Conservation (phyloP, 768 basidiomycete genomes). For the Leucosporidium scottii region DNA sequence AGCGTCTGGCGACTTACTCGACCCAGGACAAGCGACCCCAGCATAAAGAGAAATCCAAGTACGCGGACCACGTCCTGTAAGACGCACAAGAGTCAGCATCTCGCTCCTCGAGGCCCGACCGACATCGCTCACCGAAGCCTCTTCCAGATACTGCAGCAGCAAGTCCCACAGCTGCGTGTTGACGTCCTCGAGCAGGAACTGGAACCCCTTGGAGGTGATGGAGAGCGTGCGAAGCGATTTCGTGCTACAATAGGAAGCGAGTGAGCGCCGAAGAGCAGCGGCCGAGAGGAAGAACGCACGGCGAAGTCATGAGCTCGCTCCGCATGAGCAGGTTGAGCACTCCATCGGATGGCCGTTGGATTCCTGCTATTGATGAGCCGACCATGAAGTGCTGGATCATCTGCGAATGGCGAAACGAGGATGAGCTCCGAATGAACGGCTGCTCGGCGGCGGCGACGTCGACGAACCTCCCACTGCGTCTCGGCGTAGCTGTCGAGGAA, state of each 20-base stretch:
- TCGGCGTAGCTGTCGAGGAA: conserved; percentile 71
- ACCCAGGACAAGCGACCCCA: conserved; percentile 92
- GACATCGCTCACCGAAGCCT: conserved; percentile 60
- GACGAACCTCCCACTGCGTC: conserved; percentile 81
- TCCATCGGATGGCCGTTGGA: conserved; percentile 64
- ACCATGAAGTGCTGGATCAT: conserved; percentile 98
- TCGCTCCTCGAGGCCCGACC: neutral
- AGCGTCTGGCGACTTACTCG: conserved; percentile 50
- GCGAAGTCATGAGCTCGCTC: conserved; percentile 75
- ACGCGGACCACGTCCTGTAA: conserved; percentile 83
- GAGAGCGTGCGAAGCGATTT: conserved; percentile 14
- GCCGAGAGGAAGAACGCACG: conserved; percentile 48
- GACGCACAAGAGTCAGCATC: neutral
- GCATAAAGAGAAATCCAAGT: conserved; percentile 88
- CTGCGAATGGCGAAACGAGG: conserved; percentile 45
- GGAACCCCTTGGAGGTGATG: conserved; percentile 92
- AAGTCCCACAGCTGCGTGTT: conserved; percentile 94
- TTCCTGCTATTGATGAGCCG: conserved; percentile 73
- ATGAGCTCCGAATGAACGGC: neutral
- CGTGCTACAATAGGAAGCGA: conserved; percentile 8
- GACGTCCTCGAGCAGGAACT: conserved; percentile 88
- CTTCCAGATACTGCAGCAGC: conserved; percentile 77
- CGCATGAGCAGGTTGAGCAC: conserved; percentile 75
- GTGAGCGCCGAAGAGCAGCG: neutral
- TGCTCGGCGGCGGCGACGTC: conserved; percentile 27